These are phyloP conservation scores for Coemansia sp. DNA, from an alignment of 192 early-diverging fungal species.

Conservation along the genomic window DNA sequence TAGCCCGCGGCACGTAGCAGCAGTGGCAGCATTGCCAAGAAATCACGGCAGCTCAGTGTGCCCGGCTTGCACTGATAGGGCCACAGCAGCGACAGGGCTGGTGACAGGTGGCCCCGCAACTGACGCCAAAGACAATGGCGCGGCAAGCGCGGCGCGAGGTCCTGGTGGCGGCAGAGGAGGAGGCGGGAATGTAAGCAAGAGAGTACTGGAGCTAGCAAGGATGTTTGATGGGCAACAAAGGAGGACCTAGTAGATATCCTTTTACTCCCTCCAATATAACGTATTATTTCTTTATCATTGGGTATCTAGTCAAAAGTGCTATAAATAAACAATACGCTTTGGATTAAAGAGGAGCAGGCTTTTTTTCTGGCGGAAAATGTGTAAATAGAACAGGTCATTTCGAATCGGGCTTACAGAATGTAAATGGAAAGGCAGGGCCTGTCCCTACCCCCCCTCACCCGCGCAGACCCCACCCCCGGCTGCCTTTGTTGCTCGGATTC, in stretches of 20 bases:
- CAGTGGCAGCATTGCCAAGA: neutral
- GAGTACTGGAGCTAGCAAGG: conserved; percentile 32
- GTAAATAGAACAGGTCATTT: neutral
- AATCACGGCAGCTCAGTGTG: conserved; percentile 1
- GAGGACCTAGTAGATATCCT: neutral
- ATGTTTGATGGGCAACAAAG: conserved; percentile 41
- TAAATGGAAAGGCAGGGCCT: neutral
- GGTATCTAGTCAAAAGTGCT: too few relatives aligned
- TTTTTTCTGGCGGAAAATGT: neutral
- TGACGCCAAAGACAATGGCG: neutral
- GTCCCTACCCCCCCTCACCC: conserved; percentile 1
- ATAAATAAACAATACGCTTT: too few relatives aligned
- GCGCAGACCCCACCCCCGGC: neutral
- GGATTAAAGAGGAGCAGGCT: neutral
- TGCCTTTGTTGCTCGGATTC: neutral
- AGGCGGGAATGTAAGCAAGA: conserved; percentile 5
- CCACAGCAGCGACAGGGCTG: neutral
- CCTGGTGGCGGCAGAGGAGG: conserved; percentile 1
- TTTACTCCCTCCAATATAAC: neutral
- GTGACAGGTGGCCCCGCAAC: neutral
- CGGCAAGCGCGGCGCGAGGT: neutral
- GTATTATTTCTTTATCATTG: too few relatives aligned
- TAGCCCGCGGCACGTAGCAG: neutral
- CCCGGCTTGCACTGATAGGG: conserved; percentile 10
- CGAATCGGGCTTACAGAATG: too few relatives aligned